Percentiles rank a stretch among this genome's conserved stretches.
phyloP scores from a whole-genome alignment of 2,329 filamentous ascomycete species.

The Domatiomyces catenatus region DNA sequence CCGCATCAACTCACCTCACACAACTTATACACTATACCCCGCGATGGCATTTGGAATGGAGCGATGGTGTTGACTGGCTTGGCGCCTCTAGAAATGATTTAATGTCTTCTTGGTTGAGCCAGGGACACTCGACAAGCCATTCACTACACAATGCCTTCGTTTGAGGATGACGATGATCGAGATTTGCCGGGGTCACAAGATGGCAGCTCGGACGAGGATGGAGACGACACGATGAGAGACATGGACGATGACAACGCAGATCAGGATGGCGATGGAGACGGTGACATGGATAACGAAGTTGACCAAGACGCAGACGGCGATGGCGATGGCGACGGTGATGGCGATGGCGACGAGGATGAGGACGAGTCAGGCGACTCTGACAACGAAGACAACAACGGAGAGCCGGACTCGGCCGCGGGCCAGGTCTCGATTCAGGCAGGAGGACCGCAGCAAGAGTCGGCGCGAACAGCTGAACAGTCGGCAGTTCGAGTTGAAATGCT shows the following conservation, averaged over 20 bases:
- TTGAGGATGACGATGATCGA: slow-evolving; percentile 24
- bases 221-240: slow-evolving; percentile 31
- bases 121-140: neutral
- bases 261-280: slow-evolving; percentile 24
- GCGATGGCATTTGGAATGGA: neutral
- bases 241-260: slow-evolving; percentile 25
- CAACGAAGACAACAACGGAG: slow-evolving; percentile 26
- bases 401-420: slow-evolving; percentile 24
- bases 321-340: slow-evolving; percentile 27
- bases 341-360: slow-evolving; percentile 36
- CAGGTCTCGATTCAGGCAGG: slow-evolving; percentile 1
- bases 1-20: neutral
- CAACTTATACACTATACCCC: neutral
- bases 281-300: slow-evolving; percentile 29
- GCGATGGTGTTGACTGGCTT: neutral
- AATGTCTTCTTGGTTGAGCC: neutral
- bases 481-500: slow-evolving; percentile 44
- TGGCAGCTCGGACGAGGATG: slow-evolving; percentile 34
- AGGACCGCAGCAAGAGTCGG: neutral
- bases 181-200: slow-evolving; percentile 29
- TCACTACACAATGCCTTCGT: slow-evolving; percentile 19
- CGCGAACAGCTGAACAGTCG: neutral
- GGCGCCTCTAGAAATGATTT: neutral
- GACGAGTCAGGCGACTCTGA: slow-evolving; percentile 28
- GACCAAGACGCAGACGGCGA: slow-evolving; percentile 25